Percentiles rank a stretch among this genome's conserved stretches.
Conservation (phyloP, 306 rosid genomes). For the Rubus parviflorus region DNA sequence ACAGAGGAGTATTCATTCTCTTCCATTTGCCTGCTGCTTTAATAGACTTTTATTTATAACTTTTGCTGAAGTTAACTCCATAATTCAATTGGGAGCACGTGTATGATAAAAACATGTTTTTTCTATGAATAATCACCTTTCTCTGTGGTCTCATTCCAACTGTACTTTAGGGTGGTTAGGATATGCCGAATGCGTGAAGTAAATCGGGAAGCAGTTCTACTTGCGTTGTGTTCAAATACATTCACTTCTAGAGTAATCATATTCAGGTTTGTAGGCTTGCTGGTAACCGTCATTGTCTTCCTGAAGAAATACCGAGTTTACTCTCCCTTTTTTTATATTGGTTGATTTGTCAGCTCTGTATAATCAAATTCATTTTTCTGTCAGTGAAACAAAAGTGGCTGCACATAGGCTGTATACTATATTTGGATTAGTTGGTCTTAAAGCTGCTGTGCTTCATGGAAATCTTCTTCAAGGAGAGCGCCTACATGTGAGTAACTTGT, state of each 20-base stretch:
- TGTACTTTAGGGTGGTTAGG: constrained; percentile 71
- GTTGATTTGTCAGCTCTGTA: not conserved
- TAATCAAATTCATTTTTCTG: constrained; percentile 20
- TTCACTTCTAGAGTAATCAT: constrained; percentile 72
- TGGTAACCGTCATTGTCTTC: too few relatives aligned
- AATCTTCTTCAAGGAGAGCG: constrained; percentile 94
- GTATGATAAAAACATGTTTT: too few relatives aligned
- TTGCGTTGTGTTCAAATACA: constrained; percentile 78
- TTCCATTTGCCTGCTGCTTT: not conserved
- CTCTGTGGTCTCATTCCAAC: too few relatives aligned
- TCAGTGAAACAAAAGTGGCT: constrained; percentile 88
- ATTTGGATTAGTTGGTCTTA: constrained; percentile 83
- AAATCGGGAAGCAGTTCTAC: constrained; percentile 92
- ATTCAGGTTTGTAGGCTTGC: constrained; percentile 57
- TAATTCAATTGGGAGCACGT: too few relatives aligned
- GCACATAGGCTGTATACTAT: constrained; percentile 87
- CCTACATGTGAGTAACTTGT: constrained; percentile 61
- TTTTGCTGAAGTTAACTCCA: not conserved
- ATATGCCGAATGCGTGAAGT: constrained; percentile 83
- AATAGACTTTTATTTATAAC: not conserved
- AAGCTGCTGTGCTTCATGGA: constrained; percentile 94
- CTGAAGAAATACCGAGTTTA: too few relatives aligned
- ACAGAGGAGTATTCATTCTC: constrained; percentile 76
- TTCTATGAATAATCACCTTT: too few relatives aligned
- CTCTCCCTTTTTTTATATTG: too few relatives aligned